Evolutionary conservation across 2,329 filamentous ascomycete species (phyloP), one percentile per base, ranked within the genome.

Genomic region (Calonectria hongkongensis): DNA sequence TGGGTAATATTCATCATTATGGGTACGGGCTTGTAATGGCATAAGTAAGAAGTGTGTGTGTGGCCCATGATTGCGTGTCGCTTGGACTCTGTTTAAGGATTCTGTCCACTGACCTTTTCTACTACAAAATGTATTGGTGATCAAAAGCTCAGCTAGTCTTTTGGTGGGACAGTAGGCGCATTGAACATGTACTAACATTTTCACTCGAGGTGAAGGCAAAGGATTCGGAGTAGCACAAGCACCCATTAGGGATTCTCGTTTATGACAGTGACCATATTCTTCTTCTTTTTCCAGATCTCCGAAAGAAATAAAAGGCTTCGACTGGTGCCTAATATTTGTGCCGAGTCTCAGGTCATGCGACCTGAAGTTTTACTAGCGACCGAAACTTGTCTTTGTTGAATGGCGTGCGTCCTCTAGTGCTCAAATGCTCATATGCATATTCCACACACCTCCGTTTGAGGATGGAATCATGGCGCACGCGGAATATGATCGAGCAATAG

Each of bases 401-500:
- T 63, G 39, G 58, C 33, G 54, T 58, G 54, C 54, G 36, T 36
- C 33, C 13, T 60, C 21, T 27, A 18, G 36, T 10, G 33, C n/a
- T 60, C 21, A n/a, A 39, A 27, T 9, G 21, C 36, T 39, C 54
- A 27, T 60, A 60, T 63, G 58, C 41, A 28, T 63, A 63, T 47
- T 39, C 41, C 58, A 63, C 58, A 45, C 58, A 45, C 58, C 58
- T 63, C 54, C 28, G 58, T 12, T 33, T 63, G 12, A 41, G 25
- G 27, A 63, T 47, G 41, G 58, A 21, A 47, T 47, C 39, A 28
- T 47, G 45, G 39, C 33, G 18, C 41, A 33, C 54, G 12, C 27
- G 39, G 58, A 28, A 28, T 25, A 63, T 13, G 58, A 63, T 63
- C 33, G 25, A 33, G 27, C 16, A 63, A 63, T 33, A 16, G 41